Base-by-base conservation (phyloP, 108 stramenopile species). In the Cyclotella kingstonii region DNA sequence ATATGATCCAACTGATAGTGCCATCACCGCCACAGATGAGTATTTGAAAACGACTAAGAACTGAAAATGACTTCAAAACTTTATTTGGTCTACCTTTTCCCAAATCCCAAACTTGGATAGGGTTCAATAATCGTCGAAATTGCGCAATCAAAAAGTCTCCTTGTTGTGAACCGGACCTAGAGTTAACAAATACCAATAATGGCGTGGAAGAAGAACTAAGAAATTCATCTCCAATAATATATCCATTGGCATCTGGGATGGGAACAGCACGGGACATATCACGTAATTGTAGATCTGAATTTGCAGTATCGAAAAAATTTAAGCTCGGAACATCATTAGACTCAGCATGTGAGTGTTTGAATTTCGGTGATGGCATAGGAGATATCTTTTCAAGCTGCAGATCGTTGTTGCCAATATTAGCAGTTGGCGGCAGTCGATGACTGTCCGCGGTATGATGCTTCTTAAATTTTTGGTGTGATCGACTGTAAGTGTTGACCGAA, bases 11-110 rank as follows among this genome's bases (percentile, higher is more conserved):
- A 56, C 85, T 87, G 2, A 93, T 89, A n/a, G 91, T 96, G 6
- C 95, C 95, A 63, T 96, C 95, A 1, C 95, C 95, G 9, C 95
- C 95, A 61, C 91, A 93, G 22, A 93, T 81, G 43, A 96, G 56
- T 27, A 96, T 80, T 38, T 91, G 77, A 10, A 91, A 67, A 10
- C 81, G 63, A 42, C 69, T 81, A 9, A 95, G 65, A 12, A 53
- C 76, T 30, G 76, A 73, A 62, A 90, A 91, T 7, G 86, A 86
- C 61, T 83, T 76, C 42, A 95, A 61, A n/a, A 90, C 57, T 41
- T 68, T 76, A 41, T 90, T 87, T 26, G 92, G 95, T 7, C 80
- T 67, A n/a, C 92, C 89, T 30, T 83, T 55, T 11, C 82, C 90
- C 17, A 96, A 62, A 57, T 96, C 95, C 85, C 89, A 93, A 8